Percentiles rank a stretch among this genome's conserved stretches.
phyloP scores from a whole-genome alignment of 1,284 basidiomycete species.

The Cutaneotrichosporon dermatis region DNA sequence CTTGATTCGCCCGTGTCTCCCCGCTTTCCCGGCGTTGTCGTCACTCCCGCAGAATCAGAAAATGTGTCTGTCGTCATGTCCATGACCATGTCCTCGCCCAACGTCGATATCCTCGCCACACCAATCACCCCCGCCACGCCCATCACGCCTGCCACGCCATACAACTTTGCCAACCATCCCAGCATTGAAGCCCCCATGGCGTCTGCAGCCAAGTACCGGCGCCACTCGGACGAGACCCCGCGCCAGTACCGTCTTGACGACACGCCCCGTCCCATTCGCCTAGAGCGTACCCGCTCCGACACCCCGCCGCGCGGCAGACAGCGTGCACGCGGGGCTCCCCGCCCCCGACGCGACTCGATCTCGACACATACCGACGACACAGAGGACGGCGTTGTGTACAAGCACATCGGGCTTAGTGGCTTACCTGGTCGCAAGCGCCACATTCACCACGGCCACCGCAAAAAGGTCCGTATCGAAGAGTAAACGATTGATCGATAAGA shows the following conservation, averaged over 20 bases:
- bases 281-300: neutral
- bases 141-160: neutral
- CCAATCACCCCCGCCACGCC: neutral
- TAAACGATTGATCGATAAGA: neutral
- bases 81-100: neutral
- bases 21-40: neutral
- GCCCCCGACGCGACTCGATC: neutral
- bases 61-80: neutral
- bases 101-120: neutral
- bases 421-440: slow-evolving; percentile 1
- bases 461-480: slow-evolving; percentile 1
- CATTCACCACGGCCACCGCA: neutral
- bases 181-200: neutral
- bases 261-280: neutral
- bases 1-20: neutral
- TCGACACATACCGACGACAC: neutral
- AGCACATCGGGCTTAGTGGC: slow-evolving; percentile 7
- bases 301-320: neutral
- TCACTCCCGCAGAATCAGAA: neutral
- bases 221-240: neutral
- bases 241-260: neutral
- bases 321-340: neutral
- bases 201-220: neutral
- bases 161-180: neutral
- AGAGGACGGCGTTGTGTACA: slow-evolving; percentile 8